Conservation (phyloP, 805 yeast species). For the Crinitomyces ghanaensis region DNA sequence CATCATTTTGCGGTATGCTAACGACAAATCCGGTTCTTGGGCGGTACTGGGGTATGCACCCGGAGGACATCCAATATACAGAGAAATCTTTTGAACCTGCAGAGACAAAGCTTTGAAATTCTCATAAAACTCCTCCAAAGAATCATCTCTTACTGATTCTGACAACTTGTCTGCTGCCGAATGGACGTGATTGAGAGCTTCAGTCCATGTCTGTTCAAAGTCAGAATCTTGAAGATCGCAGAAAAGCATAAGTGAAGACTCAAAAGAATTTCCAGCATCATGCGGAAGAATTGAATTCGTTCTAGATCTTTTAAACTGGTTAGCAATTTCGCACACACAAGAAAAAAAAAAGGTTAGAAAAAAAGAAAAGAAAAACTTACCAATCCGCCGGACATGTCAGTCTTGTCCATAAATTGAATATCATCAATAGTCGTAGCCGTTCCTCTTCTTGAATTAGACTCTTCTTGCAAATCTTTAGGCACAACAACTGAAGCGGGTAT, state of each 20-base stretch:
- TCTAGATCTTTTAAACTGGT: no score
- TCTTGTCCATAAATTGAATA: no score
- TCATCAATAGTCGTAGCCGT: no score
- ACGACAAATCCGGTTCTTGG: constrained; percentile 10
- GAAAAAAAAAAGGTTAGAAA: not conserved
- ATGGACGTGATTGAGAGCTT: constrained; percentile 8
- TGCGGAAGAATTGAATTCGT: no score
- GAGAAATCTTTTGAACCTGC: constrained; percentile 11
- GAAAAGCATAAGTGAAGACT: constrained; percentile 4
- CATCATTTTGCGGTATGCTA: constrained; percentile 13
- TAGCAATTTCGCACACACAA: no score
- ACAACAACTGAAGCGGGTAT: constrained; percentile 7
- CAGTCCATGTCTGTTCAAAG: constrained; percentile 12
- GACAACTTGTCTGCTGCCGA: constrained; percentile 1
- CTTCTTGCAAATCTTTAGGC: constrained; percentile 8
- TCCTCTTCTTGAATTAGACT: no score
- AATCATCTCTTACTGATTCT: constrained; percentile 1
- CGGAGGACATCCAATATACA: constrained; percentile 16
- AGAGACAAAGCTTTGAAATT: constrained; percentile 8
- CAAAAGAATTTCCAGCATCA: no score
- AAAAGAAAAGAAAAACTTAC: constrained; percentile 3
- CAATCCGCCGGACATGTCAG: constrained; percentile 4
- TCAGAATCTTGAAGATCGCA: constrained; percentile 5
- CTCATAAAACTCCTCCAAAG: constrained; percentile 2
- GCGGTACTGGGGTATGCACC: constrained; percentile 14